Evolutionary conservation across 331 rosid species (phyloP), one percentile per base, ranked within the genome.

Genomic region (Pyrus hybrid): DNA sequence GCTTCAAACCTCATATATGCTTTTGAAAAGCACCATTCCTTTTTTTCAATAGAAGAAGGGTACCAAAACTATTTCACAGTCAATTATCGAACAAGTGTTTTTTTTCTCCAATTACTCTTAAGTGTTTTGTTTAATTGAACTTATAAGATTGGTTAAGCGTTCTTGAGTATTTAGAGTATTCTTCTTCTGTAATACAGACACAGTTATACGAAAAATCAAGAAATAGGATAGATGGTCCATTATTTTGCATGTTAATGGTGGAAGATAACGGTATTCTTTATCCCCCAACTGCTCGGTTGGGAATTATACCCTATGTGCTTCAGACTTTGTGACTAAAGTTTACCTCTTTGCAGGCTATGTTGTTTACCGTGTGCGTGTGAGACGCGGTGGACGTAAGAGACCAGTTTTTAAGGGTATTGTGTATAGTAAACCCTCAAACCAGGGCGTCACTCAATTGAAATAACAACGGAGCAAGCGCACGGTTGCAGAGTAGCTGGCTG

Each of bases 391-490:
- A 1, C 65, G 96, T 32, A 32, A 35, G 43, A 35, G 98, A 57
- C 98, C 96, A 7, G 98, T 93, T 71, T 87, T 94, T 13, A 93
- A 35, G 43, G 43, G 43, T 80, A 93, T 93, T 60, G 97, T 90
- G 1, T 90, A 93, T 43, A 91, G 97, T 8, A 93, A 93, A 86
- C 97, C 97, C 69, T 88, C 96, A 11, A 92, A 90, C 68, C 88
- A 87, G 32, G 88, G 89, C 41, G 86, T 90, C 33, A 87, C 97
- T 5, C 97, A 90, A 32, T 82, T 92, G 53, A 90, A 92, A 41
- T 92, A 90, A 63, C 94, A 88, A 73, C 81, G 96, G 12, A 90
- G 92, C 83, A 92, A 92, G 92, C 83, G 96, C 62, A 37, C 79
- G 1, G 82, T 82, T 49, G 85, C 85, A 4, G 85, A 82, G 73